Percentiles rank a stretch among this genome's conserved stretches.
Conservation (phyloP, 805 yeast species). For the Teunomyces panamensis region DNA sequence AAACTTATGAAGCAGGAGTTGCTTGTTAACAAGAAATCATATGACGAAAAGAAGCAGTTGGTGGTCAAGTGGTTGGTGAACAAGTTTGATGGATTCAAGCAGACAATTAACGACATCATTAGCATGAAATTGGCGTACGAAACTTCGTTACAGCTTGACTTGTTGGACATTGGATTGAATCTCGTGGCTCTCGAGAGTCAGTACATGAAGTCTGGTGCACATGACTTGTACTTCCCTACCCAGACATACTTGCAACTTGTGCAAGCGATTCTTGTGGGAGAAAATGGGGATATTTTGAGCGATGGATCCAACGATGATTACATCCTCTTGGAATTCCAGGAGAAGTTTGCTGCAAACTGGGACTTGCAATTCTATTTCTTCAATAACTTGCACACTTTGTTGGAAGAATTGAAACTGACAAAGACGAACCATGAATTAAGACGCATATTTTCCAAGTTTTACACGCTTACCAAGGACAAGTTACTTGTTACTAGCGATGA, state of each 20-base stretch:
- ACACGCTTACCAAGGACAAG: constrained; percentile 34
- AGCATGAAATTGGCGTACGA: constrained; percentile 42
- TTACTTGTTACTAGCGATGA: constrained; percentile 14
- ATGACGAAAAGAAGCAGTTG: constrained; percentile 44
- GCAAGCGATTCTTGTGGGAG: constrained; percentile 23
- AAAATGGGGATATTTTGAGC: constrained; percentile 34
- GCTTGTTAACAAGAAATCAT: constrained; percentile 30
- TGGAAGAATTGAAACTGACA: constrained; percentile 17
- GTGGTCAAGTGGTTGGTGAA: constrained; percentile 64
- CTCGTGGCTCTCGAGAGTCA: constrained; percentile 55
- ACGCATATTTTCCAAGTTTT: constrained; percentile 35
- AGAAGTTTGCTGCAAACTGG: constrained; percentile 54
- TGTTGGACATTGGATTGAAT: constrained; percentile 54
- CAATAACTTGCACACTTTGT: constrained; percentile 37
- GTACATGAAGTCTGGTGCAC: constrained; percentile 46
- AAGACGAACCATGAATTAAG: constrained; percentile 14
- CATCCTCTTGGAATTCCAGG: constrained; percentile 53
- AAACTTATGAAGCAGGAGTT: constrained; percentile 41
- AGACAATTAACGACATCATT: constrained; percentile 40
- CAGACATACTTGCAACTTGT: constrained; percentile 45
- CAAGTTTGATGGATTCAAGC: constrained; percentile 55
- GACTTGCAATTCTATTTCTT: constrained; percentile 79
- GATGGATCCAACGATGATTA: constrained; percentile 51
- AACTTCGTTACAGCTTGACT: constrained; percentile 49
- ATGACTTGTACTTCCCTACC: constrained; percentile 64